Evolutionary conservation across 2,329 filamentous ascomycete genomes (phyloP).

Genomic region (Colletotrichum euphorbiae): DNA sequence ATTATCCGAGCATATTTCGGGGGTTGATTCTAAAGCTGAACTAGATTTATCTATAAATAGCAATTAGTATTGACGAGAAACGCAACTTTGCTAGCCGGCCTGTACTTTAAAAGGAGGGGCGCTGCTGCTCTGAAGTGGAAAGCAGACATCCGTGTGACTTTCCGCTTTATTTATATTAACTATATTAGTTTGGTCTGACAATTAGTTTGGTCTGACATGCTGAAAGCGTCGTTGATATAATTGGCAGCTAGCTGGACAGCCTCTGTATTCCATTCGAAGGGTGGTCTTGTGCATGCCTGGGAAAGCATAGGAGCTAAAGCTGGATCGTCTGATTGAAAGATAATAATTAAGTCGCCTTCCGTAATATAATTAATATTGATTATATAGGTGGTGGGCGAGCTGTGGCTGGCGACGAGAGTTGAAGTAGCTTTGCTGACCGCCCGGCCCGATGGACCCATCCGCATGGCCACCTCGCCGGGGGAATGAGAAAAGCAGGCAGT

Average conservation of each 20-base stretch:
- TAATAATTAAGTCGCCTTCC: conserved; percentile 1
- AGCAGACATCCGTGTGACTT: too few relatives aligned
- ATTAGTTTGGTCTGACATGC: too few relatives aligned
- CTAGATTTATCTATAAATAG: background rate
- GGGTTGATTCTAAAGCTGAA: conserved; percentile 2
- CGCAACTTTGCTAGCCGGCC: background rate
- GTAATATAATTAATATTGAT: conserved; percentile 2
- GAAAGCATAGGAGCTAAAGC: background rate
- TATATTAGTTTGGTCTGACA: too few relatives aligned
- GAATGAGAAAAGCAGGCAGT: background rate
- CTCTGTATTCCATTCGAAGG: background rate
- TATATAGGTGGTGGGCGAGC: background rate
- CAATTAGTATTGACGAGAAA: background rate
- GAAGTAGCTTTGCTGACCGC: background rate
- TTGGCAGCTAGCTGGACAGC: background rate
- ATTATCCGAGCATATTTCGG: background rate
- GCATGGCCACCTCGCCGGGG: background rate
- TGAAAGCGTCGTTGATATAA: too few relatives aligned
- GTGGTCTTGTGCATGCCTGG: background rate
- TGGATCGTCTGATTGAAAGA: background rate
- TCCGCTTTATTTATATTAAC: too few relatives aligned
- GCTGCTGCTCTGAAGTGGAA: too few relatives aligned
- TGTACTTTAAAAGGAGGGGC: background rate
- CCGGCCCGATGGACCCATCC: background rate
- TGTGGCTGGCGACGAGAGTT: background rate